Evolutionary conservation across 306 rosid genomes (phyloP).

Genomic region (Vigna angularis): DNA sequence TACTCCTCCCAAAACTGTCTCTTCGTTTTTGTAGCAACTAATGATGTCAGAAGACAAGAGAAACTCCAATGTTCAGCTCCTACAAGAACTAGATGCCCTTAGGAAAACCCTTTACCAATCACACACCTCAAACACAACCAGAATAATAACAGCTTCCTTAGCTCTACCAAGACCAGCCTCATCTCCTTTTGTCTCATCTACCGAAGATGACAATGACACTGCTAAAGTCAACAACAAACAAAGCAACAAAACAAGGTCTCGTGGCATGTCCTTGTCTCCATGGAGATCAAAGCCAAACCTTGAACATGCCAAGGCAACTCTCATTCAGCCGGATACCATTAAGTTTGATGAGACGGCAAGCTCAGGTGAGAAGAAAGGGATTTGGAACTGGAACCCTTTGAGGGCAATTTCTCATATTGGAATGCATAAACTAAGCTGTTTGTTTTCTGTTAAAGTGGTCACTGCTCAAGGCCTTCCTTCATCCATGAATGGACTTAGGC

Average conservation of each 20-base stretch:
- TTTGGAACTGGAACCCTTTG: slow-evolving; percentile 95
- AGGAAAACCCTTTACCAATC: slow-evolving; percentile 80
- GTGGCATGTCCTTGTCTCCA: slow-evolving; percentile 82
- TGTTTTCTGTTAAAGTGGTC: slow-evolving; percentile 81
- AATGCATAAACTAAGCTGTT: slow-evolving; percentile 77
- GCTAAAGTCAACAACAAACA: slow-evolving; percentile 41
- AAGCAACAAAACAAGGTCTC: slow-evolving; percentile 40
- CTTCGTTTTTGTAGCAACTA: slow-evolving; percentile 7
- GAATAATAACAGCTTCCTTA: slow-evolving; percentile 84
- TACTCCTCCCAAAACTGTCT: slow-evolving; percentile 8
- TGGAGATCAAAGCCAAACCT: slow-evolving; percentile 74
- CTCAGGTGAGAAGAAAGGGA: slow-evolving; percentile 70
- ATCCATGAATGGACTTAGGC: slow-evolving; percentile 90
- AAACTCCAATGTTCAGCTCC: slow-evolving; percentile 66
- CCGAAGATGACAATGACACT: slow-evolving; percentile 55
- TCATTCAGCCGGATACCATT: slow-evolving; percentile 41
- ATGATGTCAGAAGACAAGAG: slow-evolving; percentile 65
- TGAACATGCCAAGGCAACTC: slow-evolving; percentile 42
- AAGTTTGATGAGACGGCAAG: slow-evolving; percentile 50
- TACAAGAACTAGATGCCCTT: slow-evolving; percentile 78
- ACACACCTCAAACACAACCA: slow-evolving; percentile 54
- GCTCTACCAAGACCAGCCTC: slow-evolving; percentile 73
- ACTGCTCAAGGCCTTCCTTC: slow-evolving; percentile 81
- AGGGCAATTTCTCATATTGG: slow-evolving; percentile 80
- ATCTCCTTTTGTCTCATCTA: slow-evolving; percentile 57